Conservation (phyloP, 140 eudicot species). For the Cichorium intybus region DNA sequence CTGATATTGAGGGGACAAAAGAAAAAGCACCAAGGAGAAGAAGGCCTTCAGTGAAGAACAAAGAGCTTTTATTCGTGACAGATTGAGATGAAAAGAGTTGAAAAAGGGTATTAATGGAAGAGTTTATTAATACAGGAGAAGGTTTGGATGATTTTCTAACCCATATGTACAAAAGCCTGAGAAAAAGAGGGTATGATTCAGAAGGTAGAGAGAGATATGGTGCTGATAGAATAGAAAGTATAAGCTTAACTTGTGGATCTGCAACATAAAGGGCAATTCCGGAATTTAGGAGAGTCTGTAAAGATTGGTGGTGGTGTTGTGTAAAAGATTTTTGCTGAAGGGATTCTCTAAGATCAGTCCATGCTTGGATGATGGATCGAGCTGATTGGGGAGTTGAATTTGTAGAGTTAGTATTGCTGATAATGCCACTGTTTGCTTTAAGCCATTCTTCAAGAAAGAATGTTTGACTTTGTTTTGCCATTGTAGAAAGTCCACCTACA, state of each 20-base stretch:
- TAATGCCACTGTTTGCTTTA: slow-evolving; percentile 32
- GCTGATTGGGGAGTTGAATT: slow-evolving; percentile 60
- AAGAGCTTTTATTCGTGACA: slow-evolving; percentile 34
- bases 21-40: slow-evolving; percentile 76
- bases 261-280: slow-evolving; percentile 65
- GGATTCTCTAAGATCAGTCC: slow-evolving; percentile 82
- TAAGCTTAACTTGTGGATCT: slow-evolving; percentile 90
- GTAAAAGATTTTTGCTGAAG: slow-evolving; percentile 43
- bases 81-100: slow-evolving; percentile 43
- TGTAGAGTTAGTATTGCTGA: slow-evolving; percentile 24
- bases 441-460: slow-evolving; percentile 92
- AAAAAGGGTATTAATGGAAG: slow-evolving; percentile 42
- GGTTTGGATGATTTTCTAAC: slow-evolving; percentile 78
- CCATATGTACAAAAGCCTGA: slow-evolving; percentile 83
- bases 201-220: slow-evolving; percentile 47
- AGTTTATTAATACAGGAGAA: slow-evolving; percentile 39
- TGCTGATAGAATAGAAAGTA: slow-evolving; percentile 62
- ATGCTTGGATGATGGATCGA: slow-evolving; percentile 80
- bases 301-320: slow-evolving; percentile 52
- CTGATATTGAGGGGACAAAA: slow-evolving; percentile 48
- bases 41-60: slow-evolving; percentile 61
- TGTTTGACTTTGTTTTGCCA: slow-evolving; percentile 63
- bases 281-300: slow-evolving; percentile 47
- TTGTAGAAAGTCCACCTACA: slow-evolving; percentile 30
- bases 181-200: slow-evolving; percentile 70